phyloP scores from a whole-genome alignment of 2,329 filamentous ascomycete genomes.

The Cladorrhinum sp. region DNA sequence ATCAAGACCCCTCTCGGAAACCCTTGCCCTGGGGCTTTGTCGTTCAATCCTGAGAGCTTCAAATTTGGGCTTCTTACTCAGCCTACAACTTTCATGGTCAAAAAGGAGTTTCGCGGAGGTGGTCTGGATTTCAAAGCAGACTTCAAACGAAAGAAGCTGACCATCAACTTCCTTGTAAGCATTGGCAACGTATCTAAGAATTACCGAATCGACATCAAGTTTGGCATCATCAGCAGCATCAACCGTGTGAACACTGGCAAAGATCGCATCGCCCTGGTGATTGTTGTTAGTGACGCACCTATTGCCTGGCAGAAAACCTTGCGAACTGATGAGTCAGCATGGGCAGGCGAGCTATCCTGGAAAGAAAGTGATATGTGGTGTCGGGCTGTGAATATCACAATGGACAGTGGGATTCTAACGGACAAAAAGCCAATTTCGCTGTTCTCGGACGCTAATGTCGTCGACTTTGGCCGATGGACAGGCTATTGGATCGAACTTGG shows the following conservation, averaged over 20 bases:
- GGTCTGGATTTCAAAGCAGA: constrained; percentile 33
- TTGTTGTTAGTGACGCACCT: constrained; percentile 50
- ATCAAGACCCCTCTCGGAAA: constrained; percentile 24
- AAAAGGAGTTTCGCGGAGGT: constrained; percentile 11
- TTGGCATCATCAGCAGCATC: constrained; percentile 46
- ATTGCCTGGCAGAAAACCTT: constrained; percentile 43
- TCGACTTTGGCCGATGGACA: constrained; percentile 58
- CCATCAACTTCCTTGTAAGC: constrained; percentile 32
- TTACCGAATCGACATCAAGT: constrained; percentile 45
- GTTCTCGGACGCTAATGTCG: constrained; percentile 37
- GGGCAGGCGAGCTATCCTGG: constrained; percentile 37
- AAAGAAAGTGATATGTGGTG: constrained; percentile 44
- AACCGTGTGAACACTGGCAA: constrained; percentile 36
- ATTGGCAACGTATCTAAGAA: constrained; percentile 10
- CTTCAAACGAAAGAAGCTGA: constrained; percentile 30
- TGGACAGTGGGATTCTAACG: constrained; percentile 34
- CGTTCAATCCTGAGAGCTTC: constrained; percentile 15
- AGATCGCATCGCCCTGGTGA: constrained; percentile 39
- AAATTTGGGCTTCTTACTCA: constrained; percentile 25
- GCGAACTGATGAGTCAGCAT: constrained; percentile 34
- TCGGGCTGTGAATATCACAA: constrained; percentile 46
- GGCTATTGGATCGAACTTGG: constrained; percentile 49
- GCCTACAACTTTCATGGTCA: constrained; percentile 23
- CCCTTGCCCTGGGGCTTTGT: constrained; percentile 13
- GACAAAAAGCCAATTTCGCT: constrained; percentile 38